phyloP scores from a whole-genome alignment of 768 basidiomycete species.

The Asterophora parasitica region DNA sequence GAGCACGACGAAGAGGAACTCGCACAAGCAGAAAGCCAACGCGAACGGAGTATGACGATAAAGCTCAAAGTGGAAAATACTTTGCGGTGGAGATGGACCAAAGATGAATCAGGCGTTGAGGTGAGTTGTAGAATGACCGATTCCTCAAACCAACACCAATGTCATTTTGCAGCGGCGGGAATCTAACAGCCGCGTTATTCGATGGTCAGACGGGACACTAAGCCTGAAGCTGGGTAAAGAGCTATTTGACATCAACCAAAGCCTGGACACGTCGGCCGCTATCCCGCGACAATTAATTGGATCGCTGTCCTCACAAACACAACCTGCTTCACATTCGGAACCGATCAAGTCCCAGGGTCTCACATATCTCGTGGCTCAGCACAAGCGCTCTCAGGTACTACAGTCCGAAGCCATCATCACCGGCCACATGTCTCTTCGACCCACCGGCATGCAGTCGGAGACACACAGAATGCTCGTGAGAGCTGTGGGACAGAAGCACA shows the following conservation, averaged over 20 bases:
- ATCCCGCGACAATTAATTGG: constrained; percentile 52
- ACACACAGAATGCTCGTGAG: constrained; percentile 87
- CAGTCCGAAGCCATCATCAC: constrained; percentile 82
- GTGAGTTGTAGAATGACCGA: constrained; percentile 42
- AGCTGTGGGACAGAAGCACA: constrained; percentile 82
- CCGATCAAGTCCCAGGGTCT: constrained; percentile 62
- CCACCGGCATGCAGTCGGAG: constrained; percentile 86
- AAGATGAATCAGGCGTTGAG: constrained; percentile 67
- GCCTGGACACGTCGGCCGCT: constrained; percentile 71
- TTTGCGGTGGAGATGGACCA: constrained; percentile 91
- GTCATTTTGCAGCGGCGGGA: constrained; percentile 57
- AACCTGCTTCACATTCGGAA: constrained; percentile 31
- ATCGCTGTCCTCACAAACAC: constrained; percentile 37
- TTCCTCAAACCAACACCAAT: constrained; percentile 8
- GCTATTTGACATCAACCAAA: constrained; percentile 84
- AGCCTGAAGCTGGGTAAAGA: constrained; percentile 92
- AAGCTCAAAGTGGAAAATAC: constrained; percentile 92
- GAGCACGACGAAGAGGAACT: constrained; percentile 72
- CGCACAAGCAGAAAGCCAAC: constrained; percentile 52
- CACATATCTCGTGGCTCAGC: constrained; percentile 87
- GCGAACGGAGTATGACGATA: constrained; percentile 78
- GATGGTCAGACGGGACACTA: constrained; percentile 93
- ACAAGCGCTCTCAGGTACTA: constrained; percentile 79
- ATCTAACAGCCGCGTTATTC: constrained; percentile 86
- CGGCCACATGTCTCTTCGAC: constrained; percentile 78